These are phyloP conservation scores for Cercophora samala DNA, from an alignment of 495 filamentous ascomycete genomes.

Conservation along the genomic window DNA sequence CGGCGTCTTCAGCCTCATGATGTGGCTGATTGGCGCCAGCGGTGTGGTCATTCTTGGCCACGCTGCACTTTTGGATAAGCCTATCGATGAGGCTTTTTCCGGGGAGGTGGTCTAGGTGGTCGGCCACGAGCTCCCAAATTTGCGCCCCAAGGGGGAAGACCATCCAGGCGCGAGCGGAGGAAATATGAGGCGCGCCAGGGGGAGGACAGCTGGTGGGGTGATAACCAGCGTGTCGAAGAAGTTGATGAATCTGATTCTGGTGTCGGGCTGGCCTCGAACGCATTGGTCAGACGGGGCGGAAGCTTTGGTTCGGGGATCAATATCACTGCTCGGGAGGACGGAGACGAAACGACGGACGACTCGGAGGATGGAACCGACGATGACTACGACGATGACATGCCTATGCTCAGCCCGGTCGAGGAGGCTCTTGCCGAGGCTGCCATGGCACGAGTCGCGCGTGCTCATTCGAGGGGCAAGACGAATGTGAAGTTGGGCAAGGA, in stretches of 20 bases:
- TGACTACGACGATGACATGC: constrained; percentile 52
- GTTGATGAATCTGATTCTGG: constrained; percentile 53
- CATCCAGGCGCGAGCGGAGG: constrained; percentile 78
- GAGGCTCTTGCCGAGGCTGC: constrained; percentile 71
- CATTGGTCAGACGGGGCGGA: constrained; percentile 43
- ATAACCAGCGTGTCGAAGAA: constrained; percentile 61
- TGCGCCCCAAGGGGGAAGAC: constrained; percentile 98
- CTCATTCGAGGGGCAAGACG: constrained; percentile 65
- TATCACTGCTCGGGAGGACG: constrained; percentile 45
- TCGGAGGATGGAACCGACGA: constrained; percentile 52
- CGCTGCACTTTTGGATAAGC: constrained; percentile 94
- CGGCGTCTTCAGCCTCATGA: constrained; percentile 71
- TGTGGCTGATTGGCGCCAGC: constrained; percentile 94
- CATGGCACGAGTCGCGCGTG: constrained; percentile 70
- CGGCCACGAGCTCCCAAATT: constrained; percentile 97
- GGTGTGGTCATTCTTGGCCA: constrained; percentile 92
- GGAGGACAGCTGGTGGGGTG: constrained; percentile 43
- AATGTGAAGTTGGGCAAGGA: constrained; percentile 73
- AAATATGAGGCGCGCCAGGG: constrained; percentile 56
- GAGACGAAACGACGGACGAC: constrained; percentile 51
- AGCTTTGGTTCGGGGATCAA: constrained; percentile 41
- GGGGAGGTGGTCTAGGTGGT: constrained; percentile 99
- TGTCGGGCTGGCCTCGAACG: constrained; percentile 16
- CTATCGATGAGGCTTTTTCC: constrained; percentile 99
- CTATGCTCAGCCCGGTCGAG: constrained; percentile 58